A percentile compares a stretch with the other conserved stretches of the same genome.
phyloP scores from a whole-genome alignment of 2,329 filamentous ascomycete species.

The Botrytis galanthina region DNA sequence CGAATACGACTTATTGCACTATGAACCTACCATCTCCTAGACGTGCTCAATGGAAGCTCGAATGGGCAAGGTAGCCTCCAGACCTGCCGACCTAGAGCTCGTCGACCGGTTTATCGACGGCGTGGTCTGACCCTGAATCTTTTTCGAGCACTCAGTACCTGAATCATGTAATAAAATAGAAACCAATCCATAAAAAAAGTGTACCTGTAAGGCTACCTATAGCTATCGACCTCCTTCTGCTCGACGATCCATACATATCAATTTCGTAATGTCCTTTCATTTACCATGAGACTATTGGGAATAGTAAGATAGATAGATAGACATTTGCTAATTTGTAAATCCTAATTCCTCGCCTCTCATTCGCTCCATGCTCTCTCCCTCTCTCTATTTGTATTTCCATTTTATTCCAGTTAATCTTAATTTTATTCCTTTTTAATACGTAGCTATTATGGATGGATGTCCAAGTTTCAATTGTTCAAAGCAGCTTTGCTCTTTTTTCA shows the following conservation, averaged over 20 bases:
- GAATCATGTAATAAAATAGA: neutral
- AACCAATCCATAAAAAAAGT: neutral
- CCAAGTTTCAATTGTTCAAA: neutral
- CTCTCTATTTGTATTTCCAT: neutral
- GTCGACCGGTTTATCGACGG: neutral
- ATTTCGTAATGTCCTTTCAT: neutral
- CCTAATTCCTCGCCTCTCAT: neutral
- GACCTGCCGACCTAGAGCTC: neutral
- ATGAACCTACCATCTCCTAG: neutral
- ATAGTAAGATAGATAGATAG: neutral
- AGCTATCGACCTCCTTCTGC: neutral
- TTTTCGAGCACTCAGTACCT: neutral
- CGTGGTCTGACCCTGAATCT: neutral
- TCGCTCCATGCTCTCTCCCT: neutral
- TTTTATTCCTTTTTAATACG: neutral
- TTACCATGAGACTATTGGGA: neutral
- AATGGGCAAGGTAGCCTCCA: neutral
- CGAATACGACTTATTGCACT: neutral
- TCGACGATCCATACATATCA: neutral
- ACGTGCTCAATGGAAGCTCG: neutral
- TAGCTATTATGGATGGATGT: too few relatives aligned
- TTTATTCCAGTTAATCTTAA: neutral
- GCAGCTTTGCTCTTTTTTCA: conserved; percentile 4
- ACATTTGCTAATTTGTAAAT: neutral
- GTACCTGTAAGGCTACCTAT: neutral